phyloP scores from a whole-genome alignment of 345 rosid species.

The Citrus hindsii region DNA sequence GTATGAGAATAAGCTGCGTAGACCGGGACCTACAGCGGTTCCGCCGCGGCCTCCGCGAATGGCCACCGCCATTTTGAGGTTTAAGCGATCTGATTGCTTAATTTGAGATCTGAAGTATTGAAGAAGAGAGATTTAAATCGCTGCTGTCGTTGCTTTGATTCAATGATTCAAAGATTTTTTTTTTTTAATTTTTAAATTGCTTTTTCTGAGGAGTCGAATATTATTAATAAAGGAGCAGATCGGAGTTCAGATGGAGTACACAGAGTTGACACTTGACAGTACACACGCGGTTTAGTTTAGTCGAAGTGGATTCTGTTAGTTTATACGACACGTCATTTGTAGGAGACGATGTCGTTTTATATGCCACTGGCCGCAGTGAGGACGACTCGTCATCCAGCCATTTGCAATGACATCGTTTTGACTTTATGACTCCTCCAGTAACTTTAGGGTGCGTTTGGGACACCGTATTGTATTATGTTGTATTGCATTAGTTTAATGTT shows the following conservation, averaged over 20 bases:
- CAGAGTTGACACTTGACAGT: background rate
- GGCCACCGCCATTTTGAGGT: constrained; percentile 65
- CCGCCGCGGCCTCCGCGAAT: constrained; percentile 67
- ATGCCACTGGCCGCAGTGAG: background rate
- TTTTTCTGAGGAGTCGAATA: background rate
- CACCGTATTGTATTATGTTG: no score
- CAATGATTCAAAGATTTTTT: background rate
- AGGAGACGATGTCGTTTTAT: background rate
- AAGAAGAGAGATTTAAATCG: background rate
- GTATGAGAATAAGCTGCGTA: constrained; percentile 67
- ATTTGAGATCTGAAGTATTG: background rate
- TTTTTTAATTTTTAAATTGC: background rate
- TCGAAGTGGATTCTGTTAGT: background rate
- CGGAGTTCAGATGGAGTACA: background rate
- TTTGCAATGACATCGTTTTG: background rate
- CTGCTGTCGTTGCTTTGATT: background rate
- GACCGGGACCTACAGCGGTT: constrained; percentile 42
- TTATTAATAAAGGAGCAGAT: background rate
- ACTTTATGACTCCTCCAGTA: background rate
- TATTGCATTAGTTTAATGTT: no score
- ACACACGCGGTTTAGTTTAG: background rate
- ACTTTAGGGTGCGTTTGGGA: no score
- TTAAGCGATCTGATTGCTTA: background rate
- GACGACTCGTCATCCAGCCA: background rate
- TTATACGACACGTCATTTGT: background rate